A percentile compares a stretch with the other conserved stretches of the same genome.
Evolutionary conservation across 768 basidiomycete species (phyloP).

Genomic region (Cytidiella melzeri): DNA sequence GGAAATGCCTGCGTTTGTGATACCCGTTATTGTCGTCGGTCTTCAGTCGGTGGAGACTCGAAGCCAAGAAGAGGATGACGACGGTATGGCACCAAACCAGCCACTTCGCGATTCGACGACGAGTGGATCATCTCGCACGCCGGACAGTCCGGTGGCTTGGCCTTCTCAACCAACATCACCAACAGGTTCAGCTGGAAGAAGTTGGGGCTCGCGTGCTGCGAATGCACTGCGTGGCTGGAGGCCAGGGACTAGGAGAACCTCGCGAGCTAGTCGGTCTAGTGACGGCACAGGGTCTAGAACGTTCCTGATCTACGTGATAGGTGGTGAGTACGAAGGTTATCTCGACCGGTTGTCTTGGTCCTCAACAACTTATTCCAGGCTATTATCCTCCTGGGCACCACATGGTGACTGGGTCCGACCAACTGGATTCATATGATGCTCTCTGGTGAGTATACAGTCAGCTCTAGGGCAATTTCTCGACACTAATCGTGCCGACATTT

Average conservation of each 20-base stretch:
- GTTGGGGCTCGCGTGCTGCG: slow-evolving; percentile 60
- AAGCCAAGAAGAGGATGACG: slow-evolving; percentile 15
- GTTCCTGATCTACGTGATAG: slow-evolving; percentile 88
- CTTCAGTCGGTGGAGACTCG: slow-evolving; percentile 62
- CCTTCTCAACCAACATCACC: not conserved
- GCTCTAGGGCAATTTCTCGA: too few relatives aligned
- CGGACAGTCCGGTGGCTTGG: slow-evolving; percentile 1
- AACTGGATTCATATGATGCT: slow-evolving; percentile 75
- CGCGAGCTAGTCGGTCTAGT: slow-evolving; percentile 12
- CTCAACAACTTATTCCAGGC: slow-evolving; percentile 37
- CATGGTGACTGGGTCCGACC: slow-evolving; percentile 73
- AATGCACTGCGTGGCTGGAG: slow-evolving; percentile 51
- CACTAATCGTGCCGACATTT: not conserved
- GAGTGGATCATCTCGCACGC: slow-evolving; percentile 12
- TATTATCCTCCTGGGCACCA: slow-evolving; percentile 89
- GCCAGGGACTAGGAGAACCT: slow-evolving; percentile 17
- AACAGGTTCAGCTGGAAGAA: slow-evolving; percentile 23
- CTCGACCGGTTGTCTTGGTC: not conserved
- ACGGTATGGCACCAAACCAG: slow-evolving; percentile 1
- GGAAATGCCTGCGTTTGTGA: slow-evolving; percentile 34
- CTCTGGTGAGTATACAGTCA: slow-evolving; percentile 59
- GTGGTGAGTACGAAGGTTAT: slow-evolving; percentile 39
- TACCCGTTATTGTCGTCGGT: slow-evolving; percentile 81
- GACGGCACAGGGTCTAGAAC: slow-evolving; percentile 48
- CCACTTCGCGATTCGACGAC: slow-evolving; percentile 10